Evolutionary conservation across 352 stramenopile genomes (phyloP), one percentile per base, ranked within the genome.

Genomic region (Peronospora farinosa): DNA sequence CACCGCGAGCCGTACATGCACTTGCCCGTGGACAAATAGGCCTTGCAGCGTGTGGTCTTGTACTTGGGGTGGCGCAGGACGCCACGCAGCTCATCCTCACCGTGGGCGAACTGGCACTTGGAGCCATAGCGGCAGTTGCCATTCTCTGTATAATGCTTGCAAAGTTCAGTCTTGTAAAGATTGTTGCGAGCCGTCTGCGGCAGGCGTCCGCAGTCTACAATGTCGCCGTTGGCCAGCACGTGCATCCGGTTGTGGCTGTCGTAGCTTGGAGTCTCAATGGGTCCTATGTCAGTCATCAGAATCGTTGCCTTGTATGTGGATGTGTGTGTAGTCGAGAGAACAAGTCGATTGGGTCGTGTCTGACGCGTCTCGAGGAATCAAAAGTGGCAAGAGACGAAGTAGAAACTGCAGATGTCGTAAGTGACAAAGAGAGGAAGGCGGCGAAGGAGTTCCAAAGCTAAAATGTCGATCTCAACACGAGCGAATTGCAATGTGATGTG

Each of bases 141-240:
- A 9, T 80, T 92, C 40, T 92, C 81, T 25, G 73, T 86, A 51
- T 81, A 96, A 47, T 92, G 86, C 57, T 92, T 92, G 69, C 86
- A 96, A 5, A 96, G 69, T 68, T 96, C 86, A 7, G 86, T 96
- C 74, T 96, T 96, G 78, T 96, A 96, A 2, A 96, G 59, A 33
- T 86, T 90, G 67, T 95, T 89, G 58, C 82, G 77, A 16, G 82
- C 82, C 0, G 73, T 88, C 61, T 77, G 78, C 10, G 82, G 79
- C 32, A 93, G 58, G 0, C 76, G 77, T 2, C 67, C 76, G 42
- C 82, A 93, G 64, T 93, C 82, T 12, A 93, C 61, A 40, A 93
- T 93, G 47, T 93, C 82, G 15, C 82, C 82, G 57, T 93, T 93
- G 9, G 82, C 79, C 5, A 93, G 72, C 51, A 93, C 72, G 52